Base-by-base conservation (phyloP, 1,139 yeast genomes). In the Nakaseomyces kungkrabaensis region DNA sequence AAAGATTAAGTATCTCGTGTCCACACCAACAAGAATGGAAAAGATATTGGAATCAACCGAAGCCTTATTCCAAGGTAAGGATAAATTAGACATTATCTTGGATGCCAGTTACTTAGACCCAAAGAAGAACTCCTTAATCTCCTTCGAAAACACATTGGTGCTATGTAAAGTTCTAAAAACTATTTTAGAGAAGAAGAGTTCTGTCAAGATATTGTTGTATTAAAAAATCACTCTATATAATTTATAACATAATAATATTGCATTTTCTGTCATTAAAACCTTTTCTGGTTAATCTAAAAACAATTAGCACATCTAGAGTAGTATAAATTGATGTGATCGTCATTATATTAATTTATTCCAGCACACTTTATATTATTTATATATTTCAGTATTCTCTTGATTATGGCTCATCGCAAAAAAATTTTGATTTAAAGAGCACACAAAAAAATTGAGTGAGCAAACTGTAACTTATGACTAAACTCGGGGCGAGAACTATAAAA, bases 91-190 rank as follows among this genome's bases (percentile, higher is more conserved):
- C 48, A 68, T 81, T 10, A 71, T 82, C 37, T 66, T 81, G 47
- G 88, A 82, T 61, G 78, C 79, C 48, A 72, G 81, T 27, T 81
- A 78, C 57, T 70, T 82, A 61, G 86, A 82, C 60, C 68, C 74
- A 9, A 82, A 81, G 63, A 70, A 56, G 11, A 59, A 65, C 38
- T 56, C 65, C 3, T 40, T 65, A 36, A 52, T 65, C 10, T 52
- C 64, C 11, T 60, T 60, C 13, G 66, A 64, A 17, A 62, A 62
- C 40, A 55, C 59, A 3, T 48, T 52, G 24, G 54, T 58, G 4
- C 56, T 66, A 13, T 57, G 61, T 32, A 56, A 54, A 46, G 60
- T 59, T 3, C 49, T 66, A 38, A 64, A 58, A 49, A 56, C 56
- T 5, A 51, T 65, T 27, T 45, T 60, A 17, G 53, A 52, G 11